phyloP scores from a whole-genome alignment of 371 early-diverging fungal genomes.

The Coemansia sp. region DNA sequence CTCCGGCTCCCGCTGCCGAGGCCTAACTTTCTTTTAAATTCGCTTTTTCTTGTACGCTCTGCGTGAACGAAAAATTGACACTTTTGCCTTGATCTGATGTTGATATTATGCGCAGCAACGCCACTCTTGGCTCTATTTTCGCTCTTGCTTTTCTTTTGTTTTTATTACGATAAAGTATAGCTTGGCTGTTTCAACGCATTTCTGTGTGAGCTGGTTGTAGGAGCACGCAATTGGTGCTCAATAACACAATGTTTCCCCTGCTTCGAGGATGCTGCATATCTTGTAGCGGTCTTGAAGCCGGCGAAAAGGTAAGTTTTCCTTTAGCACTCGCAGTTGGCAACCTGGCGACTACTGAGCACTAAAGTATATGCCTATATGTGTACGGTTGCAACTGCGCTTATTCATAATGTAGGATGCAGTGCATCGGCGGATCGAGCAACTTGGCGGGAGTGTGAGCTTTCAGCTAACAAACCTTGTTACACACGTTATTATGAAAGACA shows the following conservation, averaged over 20 bases:
- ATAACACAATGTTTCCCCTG: constrained; percentile 12
- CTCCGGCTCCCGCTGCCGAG: constrained; percentile 42
- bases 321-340: neutral
- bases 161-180: no score
- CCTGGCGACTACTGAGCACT: neutral
- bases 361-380: neutral
- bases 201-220: no score
- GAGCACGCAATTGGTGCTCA: no score
- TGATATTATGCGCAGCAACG: neutral
- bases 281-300: constrained; percentile 33
- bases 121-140: neutral
- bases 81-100: neutral
- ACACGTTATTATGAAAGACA: constrained; percentile 31
- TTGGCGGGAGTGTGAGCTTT: constrained; percentile 36
- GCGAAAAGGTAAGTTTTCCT: constrained; percentile 30
- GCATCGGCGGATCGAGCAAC: constrained; percentile 31
- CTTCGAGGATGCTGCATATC: constrained; percentile 39
- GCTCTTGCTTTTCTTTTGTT: neutral
- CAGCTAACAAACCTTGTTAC: constrained; percentile 44
- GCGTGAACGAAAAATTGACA: neutral
- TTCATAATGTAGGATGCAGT: constrained; percentile 14
- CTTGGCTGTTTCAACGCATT: no score
- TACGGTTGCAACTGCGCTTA: neutral
- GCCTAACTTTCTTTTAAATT: constrained; percentile 27
- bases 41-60: neutral